Evolutionary conservation across 768 basidiomycete genomes (phyloP).

Genomic region (Hypholoma sublateritium): DNA sequence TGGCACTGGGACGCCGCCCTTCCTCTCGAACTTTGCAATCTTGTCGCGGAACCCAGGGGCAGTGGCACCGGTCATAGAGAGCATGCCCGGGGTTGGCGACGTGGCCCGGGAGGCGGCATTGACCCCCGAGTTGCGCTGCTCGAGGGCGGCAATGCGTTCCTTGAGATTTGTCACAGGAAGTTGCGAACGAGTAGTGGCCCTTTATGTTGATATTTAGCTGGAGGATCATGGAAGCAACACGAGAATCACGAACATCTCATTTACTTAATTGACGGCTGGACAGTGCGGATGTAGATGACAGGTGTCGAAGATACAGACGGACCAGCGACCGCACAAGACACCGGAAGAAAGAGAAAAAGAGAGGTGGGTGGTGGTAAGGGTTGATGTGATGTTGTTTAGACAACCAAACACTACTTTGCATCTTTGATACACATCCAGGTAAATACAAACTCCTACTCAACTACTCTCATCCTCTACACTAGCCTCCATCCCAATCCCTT

Average conservation of each 20-base stretch:
- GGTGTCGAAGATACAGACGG: conserved; percentile 15
- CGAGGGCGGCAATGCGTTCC: conserved; percentile 81
- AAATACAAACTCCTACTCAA: not conserved
- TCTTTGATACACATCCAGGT: not conserved
- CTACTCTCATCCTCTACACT: conserved; percentile 22
- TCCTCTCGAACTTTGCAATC: conserved; percentile 79
- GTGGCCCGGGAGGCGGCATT: conserved; percentile 24
- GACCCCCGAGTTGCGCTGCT: conserved; percentile 50
- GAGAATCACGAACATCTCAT: conserved; percentile 16
- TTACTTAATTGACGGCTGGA: not conserved
- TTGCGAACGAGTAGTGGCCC: conserved; percentile 31
- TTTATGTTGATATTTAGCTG: conserved; percentile 4
- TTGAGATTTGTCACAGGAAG: conserved; percentile 57
- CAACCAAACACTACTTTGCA: conserved; percentile 7
- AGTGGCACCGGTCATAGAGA: conserved; percentile 22
- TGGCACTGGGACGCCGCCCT: conserved; percentile 76
- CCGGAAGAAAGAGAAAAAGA: conserved; percentile 8
- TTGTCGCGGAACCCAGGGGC: conserved; percentile 51
- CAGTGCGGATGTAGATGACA: conserved; percentile 10
- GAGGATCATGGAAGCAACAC: not conserved
- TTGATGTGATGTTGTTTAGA: conserved; percentile 11
- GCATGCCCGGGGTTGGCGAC: conserved; percentile 25
- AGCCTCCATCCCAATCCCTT: conserved; percentile 37
- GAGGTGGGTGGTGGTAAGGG: not conserved
- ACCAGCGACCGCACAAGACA: conserved; percentile 18